Conservation (phyloP, 495 filamentous ascomycete genomes). For the Astrothelium macrocarpum region DNA sequence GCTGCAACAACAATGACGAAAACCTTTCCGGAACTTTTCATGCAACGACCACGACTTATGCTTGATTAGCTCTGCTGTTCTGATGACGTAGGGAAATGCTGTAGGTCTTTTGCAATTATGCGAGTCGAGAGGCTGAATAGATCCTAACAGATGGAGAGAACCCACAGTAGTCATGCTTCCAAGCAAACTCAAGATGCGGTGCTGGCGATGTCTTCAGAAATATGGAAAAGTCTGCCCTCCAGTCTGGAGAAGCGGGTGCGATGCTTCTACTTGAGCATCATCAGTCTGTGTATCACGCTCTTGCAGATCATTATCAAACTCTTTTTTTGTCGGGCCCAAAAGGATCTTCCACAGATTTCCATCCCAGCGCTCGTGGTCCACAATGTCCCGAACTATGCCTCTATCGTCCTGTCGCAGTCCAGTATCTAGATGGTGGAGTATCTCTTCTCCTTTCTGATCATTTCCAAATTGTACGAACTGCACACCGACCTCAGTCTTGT, state of each 20-base stretch:
- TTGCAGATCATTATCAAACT: conserved; percentile 15
- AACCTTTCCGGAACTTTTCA: too few species aligned
- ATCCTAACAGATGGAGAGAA: too few species aligned
- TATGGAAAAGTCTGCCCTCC: not conserved
- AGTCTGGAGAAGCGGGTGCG: not conserved
- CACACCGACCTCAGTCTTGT: not conserved
- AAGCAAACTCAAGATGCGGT: not conserved
- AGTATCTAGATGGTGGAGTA: not conserved
- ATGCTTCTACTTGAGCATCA: too few species aligned
- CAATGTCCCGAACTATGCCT: not conserved
- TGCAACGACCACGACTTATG: too few species aligned
- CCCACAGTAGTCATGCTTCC: not conserved
- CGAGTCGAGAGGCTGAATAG: too few species aligned
- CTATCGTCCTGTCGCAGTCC: not conserved
- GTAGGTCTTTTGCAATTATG: too few species aligned
- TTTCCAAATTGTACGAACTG: not conserved
- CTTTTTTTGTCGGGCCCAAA: not conserved
- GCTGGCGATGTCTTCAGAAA: not conserved
- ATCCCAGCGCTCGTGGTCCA: not conserved
- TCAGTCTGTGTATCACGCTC: not conserved
- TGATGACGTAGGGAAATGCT: too few species aligned
- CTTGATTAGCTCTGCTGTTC: too few species aligned
- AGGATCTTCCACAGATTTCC: not conserved
- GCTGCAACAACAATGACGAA: too few species aligned
- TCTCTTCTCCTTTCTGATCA: not conserved